Evolutionary conservation across 768 basidiomycete species (phyloP).

Genomic region (Tricholoma hemisulphureum): DNA sequence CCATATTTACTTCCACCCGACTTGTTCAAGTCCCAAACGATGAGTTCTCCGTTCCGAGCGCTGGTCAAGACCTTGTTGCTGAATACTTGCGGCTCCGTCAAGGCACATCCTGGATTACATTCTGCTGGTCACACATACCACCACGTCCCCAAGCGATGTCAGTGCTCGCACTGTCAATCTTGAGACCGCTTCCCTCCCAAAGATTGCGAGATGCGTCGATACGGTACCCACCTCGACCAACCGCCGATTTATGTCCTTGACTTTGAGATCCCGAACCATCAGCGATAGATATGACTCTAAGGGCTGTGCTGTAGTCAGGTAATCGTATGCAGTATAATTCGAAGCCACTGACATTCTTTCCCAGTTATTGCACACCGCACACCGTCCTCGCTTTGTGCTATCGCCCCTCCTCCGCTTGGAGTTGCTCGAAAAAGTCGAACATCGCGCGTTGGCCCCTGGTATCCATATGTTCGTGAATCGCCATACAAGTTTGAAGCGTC

Average conservation of each 20-base stretch:
- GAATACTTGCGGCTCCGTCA: constrained; percentile 45
- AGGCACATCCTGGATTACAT: neutral
- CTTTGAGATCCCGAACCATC: constrained; percentile 40
- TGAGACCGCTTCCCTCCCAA: constrained; percentile 76
- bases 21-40: constrained; percentile 80
- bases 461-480: constrained; percentile 41
- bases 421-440: constrained; percentile 63
- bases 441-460: constrained; percentile 44
- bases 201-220: constrained; percentile 75
- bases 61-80: constrained; percentile 78
- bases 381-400: constrained; percentile 69
- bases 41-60: constrained; percentile 77
- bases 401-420: constrained; percentile 60
- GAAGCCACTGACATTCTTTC: constrained; percentile 57
- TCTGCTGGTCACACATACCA: constrained; percentile 37
- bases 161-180: constrained; percentile 75
- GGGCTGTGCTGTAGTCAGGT: constrained; percentile 37
- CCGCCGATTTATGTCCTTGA: constrained; percentile 49
- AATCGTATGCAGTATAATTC: neutral
- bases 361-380: constrained; percentile 69
- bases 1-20: constrained; percentile 67
- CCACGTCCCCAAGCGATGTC: constrained; percentile 81
- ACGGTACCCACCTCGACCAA: constrained; percentile 60
- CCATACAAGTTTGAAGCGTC: constrained; percentile 27
- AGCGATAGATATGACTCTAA: constrained; percentile 59